Evolutionary conservation across 2,329 filamentous ascomycete genomes (phyloP).

Genomic region (Claviceps digitariae): DNA sequence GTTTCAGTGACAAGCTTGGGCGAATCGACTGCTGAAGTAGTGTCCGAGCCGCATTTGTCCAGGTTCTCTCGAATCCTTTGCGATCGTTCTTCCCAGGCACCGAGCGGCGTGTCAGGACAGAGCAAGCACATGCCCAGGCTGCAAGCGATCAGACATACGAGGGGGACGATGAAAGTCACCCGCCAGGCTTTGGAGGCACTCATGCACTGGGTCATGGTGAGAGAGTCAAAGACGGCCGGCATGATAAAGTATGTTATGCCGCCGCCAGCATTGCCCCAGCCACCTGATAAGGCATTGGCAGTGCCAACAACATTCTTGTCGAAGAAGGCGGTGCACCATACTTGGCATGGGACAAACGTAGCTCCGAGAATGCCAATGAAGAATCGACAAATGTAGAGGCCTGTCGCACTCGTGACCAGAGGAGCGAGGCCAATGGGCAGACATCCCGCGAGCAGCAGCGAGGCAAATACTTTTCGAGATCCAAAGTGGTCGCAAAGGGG

Average conservation of each 20-base stretch:
- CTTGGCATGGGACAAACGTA: constrained; percentile 74
- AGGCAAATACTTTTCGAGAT: constrained; percentile 65
- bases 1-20: constrained; percentile 34
- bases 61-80: constrained; percentile 41
- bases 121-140: constrained; percentile 57
- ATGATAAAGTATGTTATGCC: constrained; percentile 91
- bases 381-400: constrained; percentile 62
- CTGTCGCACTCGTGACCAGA: constrained; percentile 47
- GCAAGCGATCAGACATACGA: constrained; percentile 56
- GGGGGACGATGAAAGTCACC: constrained; percentile 71
- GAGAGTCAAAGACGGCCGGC: constrained; percentile 75
- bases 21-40: constrained; percentile 33
- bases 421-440: constrained; percentile 75
- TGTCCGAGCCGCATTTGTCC: constrained; percentile 27
- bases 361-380: constrained; percentile 71
- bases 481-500: constrained; percentile 79
- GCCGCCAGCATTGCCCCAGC: constrained; percentile 77
- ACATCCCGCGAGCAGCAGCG: constrained; percentile 61
- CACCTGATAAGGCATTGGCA: constrained; percentile 72
- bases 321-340: constrained; percentile 87
- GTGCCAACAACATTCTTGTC: constrained; percentile 87
- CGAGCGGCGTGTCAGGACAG: constrained; percentile 71
- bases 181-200: constrained; percentile 63
- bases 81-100: constrained; percentile 64
- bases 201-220: constrained; percentile 47